Percentiles rank a stretch among this genome's conserved stretches.
Conservation (phyloP, 2,329 filamentous ascomycete genomes). For the Fusarium xylarioides region DNA sequence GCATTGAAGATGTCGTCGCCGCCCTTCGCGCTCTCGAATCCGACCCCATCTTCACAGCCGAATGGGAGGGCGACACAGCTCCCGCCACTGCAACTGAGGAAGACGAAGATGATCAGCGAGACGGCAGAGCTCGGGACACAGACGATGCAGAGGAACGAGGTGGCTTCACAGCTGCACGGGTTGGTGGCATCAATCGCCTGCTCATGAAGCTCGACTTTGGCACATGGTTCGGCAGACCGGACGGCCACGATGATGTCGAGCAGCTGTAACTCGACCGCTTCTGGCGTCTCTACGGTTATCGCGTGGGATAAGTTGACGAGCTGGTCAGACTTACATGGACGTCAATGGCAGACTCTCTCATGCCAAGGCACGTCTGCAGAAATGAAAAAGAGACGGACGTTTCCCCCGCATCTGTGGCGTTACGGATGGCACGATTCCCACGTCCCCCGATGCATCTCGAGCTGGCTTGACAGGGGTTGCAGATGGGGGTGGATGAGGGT, state of each 20-base stretch:
- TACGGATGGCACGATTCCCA: conserved; percentile 42
- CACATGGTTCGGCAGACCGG: conserved; percentile 59
- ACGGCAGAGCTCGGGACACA: conserved; percentile 48
- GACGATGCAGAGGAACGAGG: conserved; percentile 48
- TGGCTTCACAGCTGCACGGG: conserved; percentile 73
- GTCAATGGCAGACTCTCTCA: conserved; percentile 6
- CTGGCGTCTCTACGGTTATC: conserved; percentile 5
- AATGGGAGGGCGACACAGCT: conserved; percentile 51
- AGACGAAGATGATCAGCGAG: conserved; percentile 15
- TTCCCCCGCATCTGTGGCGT: conserved; percentile 38
- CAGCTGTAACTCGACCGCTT: conserved; percentile 14
- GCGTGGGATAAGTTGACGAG: not conserved
- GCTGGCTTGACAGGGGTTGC: conserved; percentile 24
- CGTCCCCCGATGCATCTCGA: conserved; percentile 30
- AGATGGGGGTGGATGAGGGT: conserved; percentile 4
- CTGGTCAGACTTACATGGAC: conserved; percentile 8
- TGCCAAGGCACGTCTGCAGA: conserved; percentile 30
- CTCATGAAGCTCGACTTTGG: conserved; percentile 90
- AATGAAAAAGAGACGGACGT: conserved; percentile 6
- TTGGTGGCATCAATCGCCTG: conserved; percentile 83
- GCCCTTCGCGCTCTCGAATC: conserved; percentile 58
- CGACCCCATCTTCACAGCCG: conserved; percentile 55
- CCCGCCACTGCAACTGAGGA: conserved; percentile 15
- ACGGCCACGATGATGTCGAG: conserved; percentile 32
- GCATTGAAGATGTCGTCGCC: conserved; percentile 73